Base-by-base conservation (phyloP, 1,284 basidiomycete species). In the Trichosporon ovoides region DNA sequence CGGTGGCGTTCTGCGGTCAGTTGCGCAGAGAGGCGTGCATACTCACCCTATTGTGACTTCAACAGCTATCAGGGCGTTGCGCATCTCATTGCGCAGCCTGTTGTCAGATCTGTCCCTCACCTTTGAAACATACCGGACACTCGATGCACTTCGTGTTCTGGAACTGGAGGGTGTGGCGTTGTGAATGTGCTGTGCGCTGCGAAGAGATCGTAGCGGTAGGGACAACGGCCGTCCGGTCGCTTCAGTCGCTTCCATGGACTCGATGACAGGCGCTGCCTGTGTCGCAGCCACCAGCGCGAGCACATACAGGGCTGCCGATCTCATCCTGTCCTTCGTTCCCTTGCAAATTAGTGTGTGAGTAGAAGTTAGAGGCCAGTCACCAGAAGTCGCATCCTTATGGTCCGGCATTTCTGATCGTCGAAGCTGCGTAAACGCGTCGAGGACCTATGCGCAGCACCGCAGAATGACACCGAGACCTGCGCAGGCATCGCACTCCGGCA, bases 1-100 rank as follows among this genome's bases (percentile, higher is more conserved):
- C 2, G 71, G 69, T 7, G 77, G 77, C 2, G 73, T 77, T 20
- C 81, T 57, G 34, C 7, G 10, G 52, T 40, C 38, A 40, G 52
- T 18, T 6, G 16, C 3, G 37, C 37, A 6, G 2, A 3, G 6
- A 18, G 37, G 14, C 16, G 7, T 16, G 37, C 28, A 9, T 31
- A 2, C 16, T 10, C 18, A 38, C 37, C 43, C 43, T 16, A 48
- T 48, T 24, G 24, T 24, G 16, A 48, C 28, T 13, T 48, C 43
- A 16, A 48, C 24, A 3, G 28, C 43, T 4, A 48, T 48, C 18
- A 48, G 43, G 11, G 43, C 43, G 16, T 48, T 48, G 14, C 43
- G 43, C 43, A 48, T 48, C 14, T 48, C 43, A n/a, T 48, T 48
- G 43, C n/a, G 43, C 24, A 48, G 11, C 7, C 43, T 48, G 43